A percentile compares a stretch with the other conserved stretches of the same genome.
These are phyloP conservation scores for Polyplosphaeria fusca DNA, from an alignment of 495 filamentous ascomycete species.

Conservation along the genomic window DNA sequence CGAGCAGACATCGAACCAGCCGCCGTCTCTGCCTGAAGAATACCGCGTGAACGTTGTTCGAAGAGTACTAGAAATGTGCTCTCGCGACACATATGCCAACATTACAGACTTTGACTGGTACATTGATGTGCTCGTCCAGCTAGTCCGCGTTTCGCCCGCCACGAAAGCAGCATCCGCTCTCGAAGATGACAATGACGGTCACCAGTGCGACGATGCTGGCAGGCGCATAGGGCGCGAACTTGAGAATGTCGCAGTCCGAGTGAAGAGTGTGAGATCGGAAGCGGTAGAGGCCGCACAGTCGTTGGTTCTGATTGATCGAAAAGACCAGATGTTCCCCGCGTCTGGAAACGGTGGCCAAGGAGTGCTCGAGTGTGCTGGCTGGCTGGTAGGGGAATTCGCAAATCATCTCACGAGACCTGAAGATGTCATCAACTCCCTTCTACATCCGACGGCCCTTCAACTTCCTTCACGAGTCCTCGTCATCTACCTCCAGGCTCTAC, in stretches of 20 bases:
- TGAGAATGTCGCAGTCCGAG: conserved; percentile 86
- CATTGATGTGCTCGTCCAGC: conserved; percentile 74
- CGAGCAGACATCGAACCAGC: conserved; percentile 37
- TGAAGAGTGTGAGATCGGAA: conserved; percentile 71
- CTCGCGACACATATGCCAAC: conserved; percentile 80
- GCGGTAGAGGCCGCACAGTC: conserved; percentile 79
- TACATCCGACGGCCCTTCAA: conserved; percentile 60
- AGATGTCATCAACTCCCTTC: conserved; percentile 64
- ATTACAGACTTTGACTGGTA: conserved; percentile 96
- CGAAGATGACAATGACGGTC: conserved; percentile 23
- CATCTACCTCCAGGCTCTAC: conserved; percentile 78
- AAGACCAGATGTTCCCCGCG: conserved; percentile 47
- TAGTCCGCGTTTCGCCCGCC: conserved; percentile 65
- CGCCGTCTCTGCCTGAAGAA: conserved; percentile 64
- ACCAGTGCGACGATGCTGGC: conserved; percentile 51
- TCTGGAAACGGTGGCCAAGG: conserved; percentile 52
- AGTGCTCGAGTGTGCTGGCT: conserved; percentile 68
- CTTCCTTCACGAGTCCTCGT: conserved; percentile 63
- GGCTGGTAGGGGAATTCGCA: conserved; percentile 86
- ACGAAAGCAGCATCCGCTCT: conserved; percentile 14
- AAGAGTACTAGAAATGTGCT: conserved; percentile 84
- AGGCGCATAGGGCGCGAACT: conserved; percentile 78
- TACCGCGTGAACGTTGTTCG: conserved; percentile 76
- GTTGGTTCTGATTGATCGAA: conserved; percentile 55
- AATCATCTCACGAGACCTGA: conserved; percentile 61